A percentile compares a stretch with the other conserved stretches of the same genome.
These are phyloP conservation scores for Kwoniella europaea DNA, from an alignment of 768 basidiomycete species.

Conservation along the genomic window DNA sequence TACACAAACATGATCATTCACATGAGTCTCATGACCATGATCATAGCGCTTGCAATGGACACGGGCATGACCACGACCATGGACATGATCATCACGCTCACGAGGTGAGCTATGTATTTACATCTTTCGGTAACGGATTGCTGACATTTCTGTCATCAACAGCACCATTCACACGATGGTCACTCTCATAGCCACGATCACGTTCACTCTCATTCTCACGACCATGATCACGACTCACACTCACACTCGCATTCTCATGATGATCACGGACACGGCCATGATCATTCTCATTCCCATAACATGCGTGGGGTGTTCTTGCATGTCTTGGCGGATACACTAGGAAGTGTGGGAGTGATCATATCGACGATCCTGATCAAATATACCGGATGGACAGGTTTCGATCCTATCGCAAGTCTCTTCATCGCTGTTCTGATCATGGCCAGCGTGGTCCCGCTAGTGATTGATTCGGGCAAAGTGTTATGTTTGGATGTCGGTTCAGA, in stretches of 20 bases:
- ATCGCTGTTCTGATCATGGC: slow-evolving; percentile 94
- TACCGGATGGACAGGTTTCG: slow-evolving; percentile 98
- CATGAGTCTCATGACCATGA: slow-evolving; percentile 10
- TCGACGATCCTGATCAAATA: slow-evolving; percentile 93
- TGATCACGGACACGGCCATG: slow-evolving; percentile 55
- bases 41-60: not conserved
- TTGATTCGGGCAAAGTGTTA: slow-evolving; percentile 88
- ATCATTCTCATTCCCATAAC: slow-evolving; percentile 90
- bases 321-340: slow-evolving; percentile 68
- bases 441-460: slow-evolving; percentile 90
- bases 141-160: slow-evolving; percentile 39
- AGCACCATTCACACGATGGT: slow-evolving; percentile 57
- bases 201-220: slow-evolving; percentile 48
- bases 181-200: slow-evolving; percentile 30
- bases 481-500: slow-evolving; percentile 77
- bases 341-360: slow-evolving; percentile 96
- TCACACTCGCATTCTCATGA: slow-evolving; percentile 40
- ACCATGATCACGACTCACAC: slow-evolving; percentile 37
- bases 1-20: slow-evolving; percentile 9
- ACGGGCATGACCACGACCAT: slow-evolving; percentile 29
- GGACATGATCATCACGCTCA: slow-evolving; percentile 35
- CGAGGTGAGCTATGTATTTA: slow-evolving; percentile 5
- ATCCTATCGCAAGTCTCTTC: slow-evolving; percentile 95
- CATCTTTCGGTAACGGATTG: not conserved
- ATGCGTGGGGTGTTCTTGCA: slow-evolving; percentile 95